Conservation (phyloP, 176 grass and related monocot genomes). For the Musa troglodytarum region DNA sequence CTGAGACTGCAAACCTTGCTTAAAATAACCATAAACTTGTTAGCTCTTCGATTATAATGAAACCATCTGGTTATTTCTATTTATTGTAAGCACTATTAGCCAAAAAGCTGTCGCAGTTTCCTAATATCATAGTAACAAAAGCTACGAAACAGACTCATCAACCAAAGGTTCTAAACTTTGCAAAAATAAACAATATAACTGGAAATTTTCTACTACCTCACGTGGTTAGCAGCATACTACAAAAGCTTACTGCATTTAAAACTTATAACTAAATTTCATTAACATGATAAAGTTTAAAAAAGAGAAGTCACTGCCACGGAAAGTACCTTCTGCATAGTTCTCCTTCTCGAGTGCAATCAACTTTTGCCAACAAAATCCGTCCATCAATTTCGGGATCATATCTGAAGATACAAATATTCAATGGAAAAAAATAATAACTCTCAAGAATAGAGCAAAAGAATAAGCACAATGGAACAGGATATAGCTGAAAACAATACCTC, state of each 20-base stretch:
- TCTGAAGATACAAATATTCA: slow-evolving; percentile 33
- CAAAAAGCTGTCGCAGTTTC: no score
- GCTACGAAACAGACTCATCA: no score
- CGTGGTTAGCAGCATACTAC: not conserved
- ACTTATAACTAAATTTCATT: not conserved
- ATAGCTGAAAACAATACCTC: slow-evolving; percentile 35
- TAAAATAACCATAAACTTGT: no score
- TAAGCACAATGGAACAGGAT: not conserved
- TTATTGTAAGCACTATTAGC: no score
- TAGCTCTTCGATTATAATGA: no score
- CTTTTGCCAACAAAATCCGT: slow-evolving; percentile 68
- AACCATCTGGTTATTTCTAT: no score
- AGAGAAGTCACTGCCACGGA: not conserved
- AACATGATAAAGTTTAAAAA: slow-evolving; percentile 8
- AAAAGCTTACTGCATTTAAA: not conserved
- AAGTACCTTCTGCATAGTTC: slow-evolving; percentile 84
- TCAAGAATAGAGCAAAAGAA: not conserved
- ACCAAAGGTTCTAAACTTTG: no score
- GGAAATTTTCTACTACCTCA: not conserved
- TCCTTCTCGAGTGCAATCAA: slow-evolving; percentile 71
- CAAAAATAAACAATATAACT: not conserved
- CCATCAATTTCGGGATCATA: slow-evolving; percentile 96
- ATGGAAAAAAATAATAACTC: not conserved
- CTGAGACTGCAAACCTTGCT: no score
- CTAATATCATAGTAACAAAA: no score